Base-by-base conservation (phyloP, 192 early-diverging fungal species). In the Jimgerdemannia lactiflua region DNA sequence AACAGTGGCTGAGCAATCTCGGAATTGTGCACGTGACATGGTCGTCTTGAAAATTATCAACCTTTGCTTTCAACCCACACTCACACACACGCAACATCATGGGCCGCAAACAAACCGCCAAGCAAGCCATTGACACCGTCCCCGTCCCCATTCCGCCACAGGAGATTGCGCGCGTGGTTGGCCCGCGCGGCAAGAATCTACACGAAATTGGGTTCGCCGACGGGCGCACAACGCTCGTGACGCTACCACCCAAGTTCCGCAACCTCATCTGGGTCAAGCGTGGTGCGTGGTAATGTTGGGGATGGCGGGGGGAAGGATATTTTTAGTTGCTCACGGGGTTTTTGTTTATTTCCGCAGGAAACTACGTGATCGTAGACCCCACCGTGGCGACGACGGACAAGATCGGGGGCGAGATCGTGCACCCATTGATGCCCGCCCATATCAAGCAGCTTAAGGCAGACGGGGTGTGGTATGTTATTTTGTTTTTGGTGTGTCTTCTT, bases 221-320 rank as follows among this genome's bases (percentile, higher is more conserved):
- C 40, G 82, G 82, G 9, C 76, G 70, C 11, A 86, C 85, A 11
- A 88, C 86, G 20, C 85, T 95, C 42, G 93, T 87, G 49, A 88
- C 86, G 69, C 77, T 95, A 69, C 94, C 93, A 17, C 91, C 92
- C 42, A 90, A 86, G 78, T 95, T 91, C 84, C 90, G 93, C 66
- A 94, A 89, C 76, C 78, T 92, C 11, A 86, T 95, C 68, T 95
- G 94, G 94, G 91, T 95, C 43, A 94, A 93, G 80, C 82, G 91
- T 81, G 93, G 94, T 88, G 82, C 74, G 43, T 29, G 4, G 41
- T 40, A 20, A 67, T 14, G 41, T 69, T 68, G 41, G 72, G 19
- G 44, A 71, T 29, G n/a, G 49, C 41, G 42, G 67, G 39, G 19
- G 39, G 42, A 6, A 40, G 11, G 17, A 74, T 42, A 73, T 63